Conservation (phyloP, 2,329 filamentous ascomycete species). For the Colletotrichum horii region DNA sequence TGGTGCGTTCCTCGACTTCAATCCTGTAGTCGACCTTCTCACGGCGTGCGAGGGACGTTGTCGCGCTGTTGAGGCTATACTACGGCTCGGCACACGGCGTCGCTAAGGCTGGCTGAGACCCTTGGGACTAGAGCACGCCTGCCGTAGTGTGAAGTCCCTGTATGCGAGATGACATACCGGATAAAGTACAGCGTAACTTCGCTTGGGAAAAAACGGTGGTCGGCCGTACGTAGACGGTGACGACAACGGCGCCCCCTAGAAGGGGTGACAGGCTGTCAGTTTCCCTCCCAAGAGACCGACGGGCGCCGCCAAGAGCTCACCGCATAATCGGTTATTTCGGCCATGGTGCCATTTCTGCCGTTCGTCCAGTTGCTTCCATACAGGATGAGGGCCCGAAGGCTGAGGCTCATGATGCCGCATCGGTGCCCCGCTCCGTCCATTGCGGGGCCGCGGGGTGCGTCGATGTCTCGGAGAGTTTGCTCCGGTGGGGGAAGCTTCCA, state of each 20-base stretch:
- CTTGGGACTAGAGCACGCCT: background rate
- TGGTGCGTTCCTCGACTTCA: background rate
- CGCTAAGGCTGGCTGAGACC: background rate
- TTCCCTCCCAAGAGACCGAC: background rate
- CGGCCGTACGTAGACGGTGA: background rate
- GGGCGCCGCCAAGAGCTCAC: background rate
- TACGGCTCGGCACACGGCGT: background rate
- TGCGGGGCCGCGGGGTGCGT: background rate
- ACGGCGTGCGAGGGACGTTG: background rate
- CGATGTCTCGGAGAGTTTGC: background rate
- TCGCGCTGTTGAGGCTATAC: background rate
- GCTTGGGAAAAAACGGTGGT: background rate
- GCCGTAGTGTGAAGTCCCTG: background rate
- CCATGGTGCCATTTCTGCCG: background rate
- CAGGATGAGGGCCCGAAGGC: background rate
- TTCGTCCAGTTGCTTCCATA: background rate
- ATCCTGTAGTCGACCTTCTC: background rate
- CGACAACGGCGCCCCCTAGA: background rate
- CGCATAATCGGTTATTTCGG: background rate
- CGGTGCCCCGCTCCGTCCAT: background rate
- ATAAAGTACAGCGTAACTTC: background rate
- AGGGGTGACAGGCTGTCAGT: background rate
- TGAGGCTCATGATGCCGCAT: conserved; percentile 2
- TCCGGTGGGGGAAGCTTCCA: conserved; percentile 6
- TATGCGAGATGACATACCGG: background rate